Evolutionary conservation across 768 basidiomycete species (phyloP).

Genomic region (Mycena floridula): DNA sequence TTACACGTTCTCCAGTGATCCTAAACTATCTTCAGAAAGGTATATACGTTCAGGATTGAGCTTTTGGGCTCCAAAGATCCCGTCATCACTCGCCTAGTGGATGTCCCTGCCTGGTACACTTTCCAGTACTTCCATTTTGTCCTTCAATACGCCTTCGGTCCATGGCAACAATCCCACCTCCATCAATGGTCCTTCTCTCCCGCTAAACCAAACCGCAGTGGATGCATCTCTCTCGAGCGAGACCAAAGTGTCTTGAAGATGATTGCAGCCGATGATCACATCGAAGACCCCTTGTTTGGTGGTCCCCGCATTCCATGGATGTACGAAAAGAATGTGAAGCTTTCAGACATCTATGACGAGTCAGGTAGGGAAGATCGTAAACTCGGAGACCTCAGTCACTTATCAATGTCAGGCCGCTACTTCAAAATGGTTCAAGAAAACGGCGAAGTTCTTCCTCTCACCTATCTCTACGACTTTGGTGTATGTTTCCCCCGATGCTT

Average conservation of each 20-base stretch:
- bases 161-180: conserved; percentile 13
- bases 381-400: conserved; percentile 1
- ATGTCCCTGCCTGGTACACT: conserved; percentile 15
- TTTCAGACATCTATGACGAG: conserved; percentile 8
- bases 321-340: conserved; percentile 6
- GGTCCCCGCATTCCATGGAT: not conserved
- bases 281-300: conserved; percentile 6
- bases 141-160: conserved; percentile 15
- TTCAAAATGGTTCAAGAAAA: conserved; percentile 4
- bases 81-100: conserved; percentile 14
- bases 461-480: conserved; percentile 17
- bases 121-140: conserved; percentile 14
- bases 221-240: not conserved
- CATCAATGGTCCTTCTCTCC: conserved; percentile 12
- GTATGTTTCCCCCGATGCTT: not conserved
- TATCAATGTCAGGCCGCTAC: conserved; percentile 1
- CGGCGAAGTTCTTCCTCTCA: conserved; percentile 5
- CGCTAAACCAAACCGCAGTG: not conserved
- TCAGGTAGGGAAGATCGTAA: conserved; percentile 4
- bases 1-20: not conserved
- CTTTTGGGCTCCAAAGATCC: conserved; percentile 14
- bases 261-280: not conserved
- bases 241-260: not conserved
- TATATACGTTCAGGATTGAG: conserved; percentile 15
- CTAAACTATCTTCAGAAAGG: conserved; percentile 3